Base-by-base conservation (phyloP, 1,284 basidiomycete species). In the Hemileia vastatrix region DNA sequence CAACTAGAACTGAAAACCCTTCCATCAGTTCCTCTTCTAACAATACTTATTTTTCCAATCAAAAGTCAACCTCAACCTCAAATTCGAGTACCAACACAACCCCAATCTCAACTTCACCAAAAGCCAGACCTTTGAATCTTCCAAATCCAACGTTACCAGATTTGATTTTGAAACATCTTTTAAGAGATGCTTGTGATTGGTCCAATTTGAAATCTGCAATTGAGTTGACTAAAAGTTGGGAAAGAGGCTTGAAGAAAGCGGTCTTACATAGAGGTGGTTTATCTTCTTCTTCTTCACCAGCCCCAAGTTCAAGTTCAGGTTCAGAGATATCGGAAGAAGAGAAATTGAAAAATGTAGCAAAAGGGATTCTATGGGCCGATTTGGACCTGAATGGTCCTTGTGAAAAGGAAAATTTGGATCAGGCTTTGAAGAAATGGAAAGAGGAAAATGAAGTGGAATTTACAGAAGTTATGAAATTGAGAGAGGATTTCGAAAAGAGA, bases 201-300 rank as follows among this genome's bases (percentile, higher is more conserved):
- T 64, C 65, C 24, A 64, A 66, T 47, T 31, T 50, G 0, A 40
- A 53, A 0, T 33, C 52, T 1, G 65, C 72, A 0, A 40, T 47
- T 4, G 44, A 54, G 9, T 60, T 73, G n/a, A 74, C 72, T 1
- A 21, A 56, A 13, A 49, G 51, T 0, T 73, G 68, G 67, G 65
- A 59, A 13, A 59, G 67, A n/a, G 67, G 51, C 1, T 65, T 74
- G 2, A 66, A 68, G 57, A 44, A 59, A 8, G 68, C 69, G 13
- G 53, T 73, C 4, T 47, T 60, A 15, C 45, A 71, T 13, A 72
- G 72, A 49, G 72, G 72, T 9, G 68, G 66, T 0, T 13, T 65
- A 11, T n/a, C n/a, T n/a, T 40, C 36, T 15, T 40, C 36, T 11
- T 40, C 36, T 40, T 9, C 9, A 15, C 15, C 36, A 15, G 15